Evolutionary conservation across 441 rosid genomes (phyloP), one percentile per base, ranked within the genome.

Genomic region (Kokia cookei): DNA sequence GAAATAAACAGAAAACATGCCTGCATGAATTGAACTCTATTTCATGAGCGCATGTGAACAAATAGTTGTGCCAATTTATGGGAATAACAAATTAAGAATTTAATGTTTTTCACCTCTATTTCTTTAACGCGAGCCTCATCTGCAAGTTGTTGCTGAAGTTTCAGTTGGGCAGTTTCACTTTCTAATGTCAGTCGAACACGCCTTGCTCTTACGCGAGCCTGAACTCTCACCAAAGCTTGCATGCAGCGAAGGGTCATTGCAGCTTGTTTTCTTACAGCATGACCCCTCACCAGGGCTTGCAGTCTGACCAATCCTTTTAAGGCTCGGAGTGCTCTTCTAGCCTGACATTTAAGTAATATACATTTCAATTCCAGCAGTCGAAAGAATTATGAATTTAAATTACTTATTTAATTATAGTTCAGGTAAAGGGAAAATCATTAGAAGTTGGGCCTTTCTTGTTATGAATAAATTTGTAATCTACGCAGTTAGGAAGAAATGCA

Each of bases 151-250:
- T 90, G 93, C 87, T 96, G 97, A 81, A 80, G 82, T 65, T 84
- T 92, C 73, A 89, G 93, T 75, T 88, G 89, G 42, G 83, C 78
- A 1, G 96, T 90, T 85, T 96, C 87, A 86, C 91, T 86, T 80
- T 96, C 98, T 85, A 94, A 81, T 29, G 98, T 92, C 40, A 96
- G 72, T 72, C 98, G 99, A 78, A 94, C 97, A 71, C 93, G 97
- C 83, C 99, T 92, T 58, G 98, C 98, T 12, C 98, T 88, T 19
- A 96, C 93, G 78, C 98, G 97, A 74, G 98, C 99, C 84, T 96
- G 99, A 83, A 96, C 99, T 82, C 98, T 91, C 70, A 96, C 98
- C 65, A 96, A 86, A 35, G 99, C 99, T 96, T 96, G 98, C 98
- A 96, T 96, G 82, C 99, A 91, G 78, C 98, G 94, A 75, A 96